These are phyloP conservation scores for Populus deltoides DNA, from an alignment of 345 rosid species.

Conservation along the genomic window DNA sequence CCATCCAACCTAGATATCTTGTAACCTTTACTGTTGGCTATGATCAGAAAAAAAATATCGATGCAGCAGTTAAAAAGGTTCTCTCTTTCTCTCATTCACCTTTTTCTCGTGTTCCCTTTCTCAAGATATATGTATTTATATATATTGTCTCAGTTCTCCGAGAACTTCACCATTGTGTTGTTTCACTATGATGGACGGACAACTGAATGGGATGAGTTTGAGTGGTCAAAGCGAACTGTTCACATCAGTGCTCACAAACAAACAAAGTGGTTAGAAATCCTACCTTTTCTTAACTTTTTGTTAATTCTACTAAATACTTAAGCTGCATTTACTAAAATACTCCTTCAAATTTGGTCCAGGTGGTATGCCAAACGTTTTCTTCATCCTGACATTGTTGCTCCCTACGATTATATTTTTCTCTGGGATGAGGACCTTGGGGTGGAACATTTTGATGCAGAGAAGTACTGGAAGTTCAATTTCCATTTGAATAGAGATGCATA, in stretches of 20 bases:
- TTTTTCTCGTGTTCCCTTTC: slow-evolving; percentile 6
- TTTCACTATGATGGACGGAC: slow-evolving; percentile 89
- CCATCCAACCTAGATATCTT: slow-evolving; percentile 59
- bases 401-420: slow-evolving; percentile 83
- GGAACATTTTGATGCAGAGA: slow-evolving; percentile 74
- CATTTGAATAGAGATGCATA: neutral
- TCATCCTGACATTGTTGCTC: slow-evolving; percentile 82
- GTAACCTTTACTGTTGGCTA: slow-evolving; percentile 91
- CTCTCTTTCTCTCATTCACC: neutral
- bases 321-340: slow-evolving; percentile 8
- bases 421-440: slow-evolving; percentile 99
- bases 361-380: slow-evolving; percentile 98
- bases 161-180: slow-evolving; percentile 76
- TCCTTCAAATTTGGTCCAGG: slow-evolving; percentile 40
- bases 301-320: neutral
- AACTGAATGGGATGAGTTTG: slow-evolving; percentile 87
- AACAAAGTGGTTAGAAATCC: slow-evolving; percentile 74
- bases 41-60: slow-evolving; percentile 69
- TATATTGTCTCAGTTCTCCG: slow-evolving; percentile 65
- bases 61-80: slow-evolving; percentile 84
- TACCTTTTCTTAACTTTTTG: slow-evolving; percentile 1
- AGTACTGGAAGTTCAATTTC: slow-evolving; percentile 36
- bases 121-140: neutral
- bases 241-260: slow-evolving; percentile 82
- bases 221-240: slow-evolving; percentile 90